These are phyloP conservation scores for Mucor mucedo DNA, from an alignment of 371 early-diverging fungal genomes.

Conservation along the genomic window DNA sequence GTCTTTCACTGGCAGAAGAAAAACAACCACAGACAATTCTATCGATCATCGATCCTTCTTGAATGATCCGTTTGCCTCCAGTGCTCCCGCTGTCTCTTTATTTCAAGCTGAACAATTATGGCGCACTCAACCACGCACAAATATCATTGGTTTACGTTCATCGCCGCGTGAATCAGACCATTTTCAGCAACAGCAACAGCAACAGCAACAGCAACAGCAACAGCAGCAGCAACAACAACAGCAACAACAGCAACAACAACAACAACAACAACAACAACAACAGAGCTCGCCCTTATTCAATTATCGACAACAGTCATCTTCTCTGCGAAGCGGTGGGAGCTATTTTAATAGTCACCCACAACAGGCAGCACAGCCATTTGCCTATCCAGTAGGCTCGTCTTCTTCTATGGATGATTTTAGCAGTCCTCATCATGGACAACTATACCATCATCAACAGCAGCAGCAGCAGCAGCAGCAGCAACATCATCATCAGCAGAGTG, in stretches of 20 bases:
- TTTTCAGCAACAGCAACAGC: slow-evolving; percentile 7
- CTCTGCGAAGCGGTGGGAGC: neutral
- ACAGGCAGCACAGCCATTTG: no score
- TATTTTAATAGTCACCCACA: neutral
- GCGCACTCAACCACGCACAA: slow-evolving; percentile 17
- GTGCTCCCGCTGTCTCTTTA: slow-evolving; percentile 30
- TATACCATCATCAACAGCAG: neutral
- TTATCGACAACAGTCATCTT: neutral
- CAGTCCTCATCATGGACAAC: no score
- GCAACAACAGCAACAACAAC: slow-evolving; percentile 6
- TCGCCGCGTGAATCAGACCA: slow-evolving; percentile 29
- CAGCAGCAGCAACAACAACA: neutral
- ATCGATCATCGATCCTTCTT: slow-evolving; percentile 21
- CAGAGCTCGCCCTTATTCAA: no score
- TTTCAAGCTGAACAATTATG: slow-evolving; percentile 24
- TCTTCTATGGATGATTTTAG: no score
- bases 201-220: no score
- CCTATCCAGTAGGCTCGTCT: no score
- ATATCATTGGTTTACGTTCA: slow-evolving; percentile 28
- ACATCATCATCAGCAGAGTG: slow-evolving; percentile 13
- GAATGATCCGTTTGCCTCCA: slow-evolving; percentile 25
- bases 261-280: neutral
- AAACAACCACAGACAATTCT: slow-evolving; percentile 9
- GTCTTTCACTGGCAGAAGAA: slow-evolving; percentile 16
- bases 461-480: slow-evolving; percentile 3